Evolutionary conservation across 352 stramenopile species (phyloP), one percentile per base, ranked within the genome.

Genomic region (Phytophthora hibernalis): DNA sequence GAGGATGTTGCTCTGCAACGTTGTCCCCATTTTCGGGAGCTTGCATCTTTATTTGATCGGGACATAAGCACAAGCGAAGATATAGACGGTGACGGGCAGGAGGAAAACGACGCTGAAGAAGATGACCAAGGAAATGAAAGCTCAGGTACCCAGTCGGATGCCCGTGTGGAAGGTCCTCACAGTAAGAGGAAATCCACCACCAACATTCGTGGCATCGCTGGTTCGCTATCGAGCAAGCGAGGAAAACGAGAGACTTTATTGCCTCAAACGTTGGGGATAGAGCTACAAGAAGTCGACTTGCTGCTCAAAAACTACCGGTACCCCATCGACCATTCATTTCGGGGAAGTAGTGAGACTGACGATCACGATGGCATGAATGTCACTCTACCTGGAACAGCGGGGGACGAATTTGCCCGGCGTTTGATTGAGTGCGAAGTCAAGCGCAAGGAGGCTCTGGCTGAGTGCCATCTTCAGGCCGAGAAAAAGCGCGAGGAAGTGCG

Each of bases 381-480:
- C 45, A 16, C n/a, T 16, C 45, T 53, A 8, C 26, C 40, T 15
- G 40, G 11, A 47, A 24, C 26, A 47, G 13, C 40, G n/a, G n/a
- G 18, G 26, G 20, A 47, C 18, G 18, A 47, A 47, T 11, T 21
- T 15, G 20, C 5, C 40, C 40, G n/a, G n/a, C 40, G 40, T 9
- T 47, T 47, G n/a, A 12, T 47, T 47, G 18, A 47, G 16, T 21
- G 8, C n/a, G 40, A 47, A 24, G 35, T 35, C 47, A n/a, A 40
- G 47, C 9, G n/a, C 12, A 40, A 10, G 16, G 15, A 28, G 3
- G 16, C 18, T 16, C 21, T 31, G 16, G 26, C 24, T 24, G 22
- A 44, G 18, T 55, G 49, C 49, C 49, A 28, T 16, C 49, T 55
- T 44, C 30, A 44, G 5, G 28, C 5, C 1, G 49, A 55, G 49